Evolutionary conservation across 2,329 filamentous ascomycete species (phyloP), one percentile per base, ranked within the genome.

Genomic region (Aureobasidium subglaciale): DNA sequence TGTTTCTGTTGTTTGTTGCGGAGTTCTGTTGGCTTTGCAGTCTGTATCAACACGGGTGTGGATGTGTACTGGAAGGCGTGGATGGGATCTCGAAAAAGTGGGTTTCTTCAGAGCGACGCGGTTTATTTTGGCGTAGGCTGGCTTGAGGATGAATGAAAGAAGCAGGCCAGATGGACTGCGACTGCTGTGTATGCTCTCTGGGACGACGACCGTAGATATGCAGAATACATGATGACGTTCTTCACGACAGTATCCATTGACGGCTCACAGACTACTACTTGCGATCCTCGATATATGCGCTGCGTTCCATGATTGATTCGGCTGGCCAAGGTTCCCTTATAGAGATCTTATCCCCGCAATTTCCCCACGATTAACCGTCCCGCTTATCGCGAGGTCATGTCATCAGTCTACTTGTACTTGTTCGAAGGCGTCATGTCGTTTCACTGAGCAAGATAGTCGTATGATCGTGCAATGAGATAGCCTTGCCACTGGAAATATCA

Each of bases 1-100:
- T 54, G 50, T 43, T 54, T 54, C 37, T 54, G 50, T 54, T 54
- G 38, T 43, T 35, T 54, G 49, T 54, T 54, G 50, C 50, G 50
- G 50, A 54, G 50, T 54, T 54, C 18, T 8, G 25, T 27, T 42
- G 50, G 50, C 50, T 43, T 54, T 54, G 50, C 50, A 54, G 50
- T 43, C 15, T 54, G 50, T 54, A 54, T 35, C 40, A 54, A 43
- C 37, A 54, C 29, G 29, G 38, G 20, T 43, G 49, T 30, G 49
- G 49, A 34, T 32, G 18, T 37, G 50, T 13, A 24, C 27, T 43
- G 38, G 38, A 35, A 11, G 50, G 38, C 15, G 50, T 54, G 38
- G 38, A 54, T 43, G 37, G 50, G 50, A 43, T 27, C 13, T 43
- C 25, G 50, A 54, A 43, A 43, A 54, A 4, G 18, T 29, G 13